phyloP scores from a whole-genome alignment of 129 eudicot genomes.

The Saposhnikovia divaricata region DNA sequence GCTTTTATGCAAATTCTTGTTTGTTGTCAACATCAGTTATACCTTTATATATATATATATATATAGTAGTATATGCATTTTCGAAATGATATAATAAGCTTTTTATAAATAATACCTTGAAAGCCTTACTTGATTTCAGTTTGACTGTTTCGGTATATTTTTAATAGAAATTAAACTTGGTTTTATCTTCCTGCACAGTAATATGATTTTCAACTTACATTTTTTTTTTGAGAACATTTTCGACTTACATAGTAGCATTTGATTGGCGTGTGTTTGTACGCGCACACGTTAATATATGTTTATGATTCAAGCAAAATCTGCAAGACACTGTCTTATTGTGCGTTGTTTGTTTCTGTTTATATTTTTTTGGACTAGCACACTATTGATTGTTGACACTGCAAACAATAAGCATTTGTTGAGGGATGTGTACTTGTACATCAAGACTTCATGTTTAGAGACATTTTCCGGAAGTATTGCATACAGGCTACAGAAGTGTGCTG shows the following conservation, averaged over 20 bases:
- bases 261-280: background rate
- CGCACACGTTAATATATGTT: background rate
- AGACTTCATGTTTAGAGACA: background rate
- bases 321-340: background rate
- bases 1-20: background rate
- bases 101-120: background rate
- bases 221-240: background rate
- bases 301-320: background rate
- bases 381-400: background rate
- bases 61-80: background rate
- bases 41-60: background rate
- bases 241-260: background rate
- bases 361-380: background rate
- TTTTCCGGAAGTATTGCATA: background rate
- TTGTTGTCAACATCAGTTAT: conserved; percentile 8
- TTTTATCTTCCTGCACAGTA: background rate
- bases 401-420: background rate
- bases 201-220: background rate
- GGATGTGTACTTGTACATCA: background rate
- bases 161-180: background rate
- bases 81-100: background rate
- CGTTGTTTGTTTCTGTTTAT: background rate
- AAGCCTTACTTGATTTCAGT: background rate
- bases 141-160: background rate
- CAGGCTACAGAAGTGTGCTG: background rate